Conservation (phyloP, 1,284 basidiomycete species). For the Fistulinella cinereoalba region DNA sequence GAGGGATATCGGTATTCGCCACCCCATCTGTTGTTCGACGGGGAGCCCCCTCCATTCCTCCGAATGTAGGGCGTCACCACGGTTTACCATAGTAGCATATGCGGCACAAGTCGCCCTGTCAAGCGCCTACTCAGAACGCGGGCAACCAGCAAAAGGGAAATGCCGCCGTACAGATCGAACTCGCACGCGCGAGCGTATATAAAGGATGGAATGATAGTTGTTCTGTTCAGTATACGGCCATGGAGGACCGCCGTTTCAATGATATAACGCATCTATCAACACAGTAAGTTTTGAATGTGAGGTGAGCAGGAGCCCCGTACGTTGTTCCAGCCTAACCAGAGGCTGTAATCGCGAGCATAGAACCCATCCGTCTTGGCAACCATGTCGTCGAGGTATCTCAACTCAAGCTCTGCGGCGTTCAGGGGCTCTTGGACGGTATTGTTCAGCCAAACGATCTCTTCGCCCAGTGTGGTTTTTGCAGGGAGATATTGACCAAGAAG, state of each 20-base stretch:
- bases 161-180: conserved; percentile 31
- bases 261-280: conserved; percentile 37
- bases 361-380: conserved; percentile 32
- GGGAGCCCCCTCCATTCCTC: conserved; percentile 43
- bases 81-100: conserved; percentile 41
- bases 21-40: conserved; percentile 41
- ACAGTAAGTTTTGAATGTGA: conserved; percentile 1
- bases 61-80: conserved; percentile 35
- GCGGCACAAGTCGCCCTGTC: conserved; percentile 33
- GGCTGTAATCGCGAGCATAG: conserved; percentile 35
- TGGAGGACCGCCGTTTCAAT: conserved; percentile 40
- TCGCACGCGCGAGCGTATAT: conserved; percentile 44
- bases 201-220: conserved; percentile 39
- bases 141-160: not conserved
- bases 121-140: not conserved
- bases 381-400: conserved; percentile 20
- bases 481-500: conserved; percentile 19
- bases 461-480: conserved; percentile 7
- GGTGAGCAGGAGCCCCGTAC: conserved; percentile 10
- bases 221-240: conserved; percentile 37
- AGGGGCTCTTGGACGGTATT: not conserved
- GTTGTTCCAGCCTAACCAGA: conserved; percentile 37
- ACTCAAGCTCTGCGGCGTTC: conserved; percentile 6
- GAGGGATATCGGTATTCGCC: conserved; percentile 36
- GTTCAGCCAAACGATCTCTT: conserved; percentile 20